Evolutionary conservation across 305 asterid genomes (phyloP), one percentile per base, ranked within the genome.

Genomic region (Fraxinus sp.): DNA sequence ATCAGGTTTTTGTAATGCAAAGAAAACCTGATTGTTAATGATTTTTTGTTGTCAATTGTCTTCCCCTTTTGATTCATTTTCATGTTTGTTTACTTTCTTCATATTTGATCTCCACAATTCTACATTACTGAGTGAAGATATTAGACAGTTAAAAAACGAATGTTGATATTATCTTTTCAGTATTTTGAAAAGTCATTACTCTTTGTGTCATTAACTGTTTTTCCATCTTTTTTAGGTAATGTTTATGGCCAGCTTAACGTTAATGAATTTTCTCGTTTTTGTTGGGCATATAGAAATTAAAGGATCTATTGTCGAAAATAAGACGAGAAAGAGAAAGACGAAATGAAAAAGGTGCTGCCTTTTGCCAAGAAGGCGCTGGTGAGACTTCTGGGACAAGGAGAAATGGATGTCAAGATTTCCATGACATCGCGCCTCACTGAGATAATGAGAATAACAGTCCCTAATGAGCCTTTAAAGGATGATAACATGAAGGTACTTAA

Each of bases 401-500:
- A 85, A 64, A 35, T 82, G 20, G 81, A 85, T 36, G 86, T 85
- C 75, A 82, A 79, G 78, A 74, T 82, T 72, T 35, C 39, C 39
- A 5, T 35, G 39, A 35, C 39, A 35, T 35, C 39, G 39, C 39
- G 6, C 39, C 39, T 35, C 39, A 5, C 39, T 35, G 39, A 35
- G 39, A 35, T 35, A 5, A 35, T 35, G 39, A 35, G 85, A 64
- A 78, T 85, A 64, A 78, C 83, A 35, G 85, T 83, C 35, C 87
- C 85, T 2, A 36, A 57, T 41, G 71, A 74, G 74, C 87, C 87
- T 41, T 85, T 36, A 36, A 36, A 36, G 39, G 39, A 36, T 36
- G 8, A 36, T 36, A 36, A 6, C 8, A 36, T 36, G 39, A 36
- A 36, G 39, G 39, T 36, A 36, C 39, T 6, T 36, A 6, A 36